phyloP scores from a whole-genome alignment of 2,329 filamentous ascomycete genomes.

The Aspergillus ruber region DNA sequence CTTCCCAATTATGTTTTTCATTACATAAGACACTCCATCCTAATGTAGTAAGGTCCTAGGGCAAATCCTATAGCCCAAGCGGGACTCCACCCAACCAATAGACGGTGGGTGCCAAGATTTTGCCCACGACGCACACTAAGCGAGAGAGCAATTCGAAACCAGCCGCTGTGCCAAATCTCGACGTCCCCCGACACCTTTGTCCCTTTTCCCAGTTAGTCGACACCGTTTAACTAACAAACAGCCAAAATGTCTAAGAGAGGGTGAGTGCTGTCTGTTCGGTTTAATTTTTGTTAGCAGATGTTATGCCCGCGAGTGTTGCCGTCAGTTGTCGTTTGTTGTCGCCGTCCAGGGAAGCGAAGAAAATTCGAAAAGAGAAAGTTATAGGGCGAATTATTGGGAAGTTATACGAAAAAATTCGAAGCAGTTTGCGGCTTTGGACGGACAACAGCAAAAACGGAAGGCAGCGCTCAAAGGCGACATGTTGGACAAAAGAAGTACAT shows the following conservation, averaged over 20 bases:
- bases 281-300: background rate
- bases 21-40: slow-evolving; percentile 1
- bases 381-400: background rate
- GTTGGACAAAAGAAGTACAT: background rate
- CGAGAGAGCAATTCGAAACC: slow-evolving; percentile 34
- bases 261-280: slow-evolving; percentile 29
- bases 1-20: background rate
- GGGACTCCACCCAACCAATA: slow-evolving; percentile 18
- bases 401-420: background rate
- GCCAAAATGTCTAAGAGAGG: slow-evolving; percentile 48
- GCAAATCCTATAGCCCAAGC: slow-evolving; percentile 16
- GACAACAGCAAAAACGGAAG: background rate
- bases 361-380: background rate
- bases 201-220: slow-evolving; percentile 31
- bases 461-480: background rate
- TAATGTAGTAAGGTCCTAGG: slow-evolving; percentile 31
- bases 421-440: background rate
- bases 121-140: slow-evolving; percentile 39
- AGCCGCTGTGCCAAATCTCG: slow-evolving; percentile 16
- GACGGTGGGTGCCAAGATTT: slow-evolving; percentile 34
- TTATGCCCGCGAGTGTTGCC: background rate
- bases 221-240: slow-evolving; percentile 33
- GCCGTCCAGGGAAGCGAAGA: background rate
- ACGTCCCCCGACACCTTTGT: slow-evolving; percentile 23
- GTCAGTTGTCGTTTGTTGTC: background rate